phyloP scores from a whole-genome alignment of 1,284 basidiomycete species.

The Malassezia restricta region DNA sequence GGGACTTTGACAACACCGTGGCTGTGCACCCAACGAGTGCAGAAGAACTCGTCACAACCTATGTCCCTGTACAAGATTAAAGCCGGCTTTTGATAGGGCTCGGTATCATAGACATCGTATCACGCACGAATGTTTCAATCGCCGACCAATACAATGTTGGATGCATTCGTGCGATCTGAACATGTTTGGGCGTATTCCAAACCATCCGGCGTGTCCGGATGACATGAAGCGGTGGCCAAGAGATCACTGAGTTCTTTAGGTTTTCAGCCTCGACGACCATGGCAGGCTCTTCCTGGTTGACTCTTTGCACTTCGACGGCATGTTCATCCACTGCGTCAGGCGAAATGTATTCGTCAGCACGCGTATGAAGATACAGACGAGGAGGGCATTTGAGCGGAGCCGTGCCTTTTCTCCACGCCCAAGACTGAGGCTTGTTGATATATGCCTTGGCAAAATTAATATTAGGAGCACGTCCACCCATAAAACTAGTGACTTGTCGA shows the following conservation, averaged over 20 bases:
- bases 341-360: constrained; percentile 1
- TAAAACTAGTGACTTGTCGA: not conserved
- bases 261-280: not conserved
- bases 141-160: constrained; percentile 4
- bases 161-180: not conserved
- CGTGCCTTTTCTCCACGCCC: not conserved
- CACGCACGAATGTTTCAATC: constrained; percentile 2
- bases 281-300: not conserved
- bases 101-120: not conserved
- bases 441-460: not conserved
- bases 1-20: constrained; percentile 43
- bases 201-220: not conserved
- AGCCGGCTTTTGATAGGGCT: not conserved
- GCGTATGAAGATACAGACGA: constrained; percentile 4
- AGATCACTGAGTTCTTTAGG: not conserved
- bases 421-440: not conserved
- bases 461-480: not conserved
- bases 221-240: constrained; percentile 2
- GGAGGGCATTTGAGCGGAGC: not conserved
- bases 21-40: constrained; percentile 44
- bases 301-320: not conserved
- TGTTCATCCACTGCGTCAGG: not conserved
- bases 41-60: constrained; percentile 34
- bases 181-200: constrained; percentile 3
- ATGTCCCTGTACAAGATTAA: constrained; percentile 10